Conservation (phyloP, 768 basidiomycete species). For the Lyophyllum atratum region DNA sequence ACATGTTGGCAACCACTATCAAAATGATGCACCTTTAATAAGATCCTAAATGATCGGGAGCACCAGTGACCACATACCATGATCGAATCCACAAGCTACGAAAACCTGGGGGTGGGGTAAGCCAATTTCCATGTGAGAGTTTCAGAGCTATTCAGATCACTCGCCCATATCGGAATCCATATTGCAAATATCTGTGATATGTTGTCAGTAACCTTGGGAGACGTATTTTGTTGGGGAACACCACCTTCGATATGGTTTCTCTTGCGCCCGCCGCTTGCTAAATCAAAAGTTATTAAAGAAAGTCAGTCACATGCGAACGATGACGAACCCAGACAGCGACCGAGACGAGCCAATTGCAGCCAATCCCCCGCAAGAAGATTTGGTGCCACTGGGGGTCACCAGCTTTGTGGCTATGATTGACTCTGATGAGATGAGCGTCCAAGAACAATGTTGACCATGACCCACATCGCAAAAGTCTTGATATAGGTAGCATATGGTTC, state of each 20-base stretch:
- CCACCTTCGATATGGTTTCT: conserved; percentile 70
- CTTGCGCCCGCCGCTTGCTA: conserved; percentile 72
- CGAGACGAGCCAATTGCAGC: conserved; percentile 77
- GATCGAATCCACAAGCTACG: conserved; percentile 69
- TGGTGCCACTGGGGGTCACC: conserved; percentile 68
- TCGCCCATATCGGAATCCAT: conserved; percentile 78
- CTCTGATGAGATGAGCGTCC: not conserved
- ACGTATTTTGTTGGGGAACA: not conserved
- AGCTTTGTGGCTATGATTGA: conserved; percentile 54
- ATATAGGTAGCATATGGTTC: conserved; percentile 61
- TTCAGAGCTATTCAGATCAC: conserved; percentile 13
- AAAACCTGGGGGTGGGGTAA: conserved; percentile 47
- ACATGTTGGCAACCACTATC: conserved; percentile 63
- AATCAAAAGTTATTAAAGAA: not conserved
- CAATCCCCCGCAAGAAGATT: conserved; percentile 73
- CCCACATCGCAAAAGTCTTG: conserved; percentile 58
- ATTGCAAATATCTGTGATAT: conserved; percentile 55
- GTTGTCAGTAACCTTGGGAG: not conserved
- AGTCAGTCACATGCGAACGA: not conserved
- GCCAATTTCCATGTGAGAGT: not conserved
- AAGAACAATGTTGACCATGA: not conserved
- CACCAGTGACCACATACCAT: conserved; percentile 44
- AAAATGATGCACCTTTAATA: not conserved
- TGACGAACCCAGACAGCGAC: conserved; percentile 69
- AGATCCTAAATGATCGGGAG: not conserved